A percentile compares a stretch with the other conserved stretches of the same genome.
phyloP scores from a whole-genome alignment of 2,329 filamentous ascomycete species.

The Phialocephala sp. region DNA sequence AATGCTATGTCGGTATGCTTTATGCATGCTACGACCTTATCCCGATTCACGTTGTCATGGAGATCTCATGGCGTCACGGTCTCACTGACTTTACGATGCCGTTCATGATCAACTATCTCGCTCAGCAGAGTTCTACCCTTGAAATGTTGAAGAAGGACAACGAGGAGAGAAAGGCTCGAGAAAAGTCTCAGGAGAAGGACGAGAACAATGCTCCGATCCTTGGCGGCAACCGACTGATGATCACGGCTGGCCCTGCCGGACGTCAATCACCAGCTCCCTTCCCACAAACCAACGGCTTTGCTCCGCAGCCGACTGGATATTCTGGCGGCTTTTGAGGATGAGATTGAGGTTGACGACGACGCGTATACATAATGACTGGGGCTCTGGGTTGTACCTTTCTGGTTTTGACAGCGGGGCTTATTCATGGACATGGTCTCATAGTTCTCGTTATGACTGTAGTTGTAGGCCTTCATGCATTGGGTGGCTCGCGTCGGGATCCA shows the following conservation, averaged over 20 bases:
- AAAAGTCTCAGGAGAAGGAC: slow-evolving; percentile 76
- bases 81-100: slow-evolving; percentile 98
- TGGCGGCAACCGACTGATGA: slow-evolving; percentile 87
- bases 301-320: slow-evolving; percentile 85
- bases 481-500: slow-evolving; percentile 26
- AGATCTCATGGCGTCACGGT: slow-evolving; percentile 95
- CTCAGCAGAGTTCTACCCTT: slow-evolving; percentile 87
- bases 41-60: slow-evolving; percentile 88
- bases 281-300: slow-evolving; percentile 84
- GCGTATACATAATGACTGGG: slow-evolving; percentile 43
- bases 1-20: slow-evolving; percentile 99
- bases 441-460: slow-evolving; percentile 39
- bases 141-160: slow-evolving; percentile 91
- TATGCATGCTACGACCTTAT: slow-evolving; percentile 99
- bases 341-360: slow-evolving; percentile 16
- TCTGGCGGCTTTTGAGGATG: slow-evolving; percentile 54
- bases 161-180: slow-evolving; percentile 85
- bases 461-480: slow-evolving; percentile 38
- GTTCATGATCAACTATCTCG: slow-evolving; percentile 98
- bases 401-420: slow-evolving; percentile 34
- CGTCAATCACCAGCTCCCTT: slow-evolving; percentile 66
- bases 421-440: slow-evolving; percentile 33
- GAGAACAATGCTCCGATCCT: slow-evolving; percentile 95
- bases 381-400: slow-evolving; percentile 37
- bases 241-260: slow-evolving; percentile 81